These are phyloP conservation scores for Chlorella sp. DNA, from an alignment of 139 green algal species.

Conservation along the genomic window DNA sequence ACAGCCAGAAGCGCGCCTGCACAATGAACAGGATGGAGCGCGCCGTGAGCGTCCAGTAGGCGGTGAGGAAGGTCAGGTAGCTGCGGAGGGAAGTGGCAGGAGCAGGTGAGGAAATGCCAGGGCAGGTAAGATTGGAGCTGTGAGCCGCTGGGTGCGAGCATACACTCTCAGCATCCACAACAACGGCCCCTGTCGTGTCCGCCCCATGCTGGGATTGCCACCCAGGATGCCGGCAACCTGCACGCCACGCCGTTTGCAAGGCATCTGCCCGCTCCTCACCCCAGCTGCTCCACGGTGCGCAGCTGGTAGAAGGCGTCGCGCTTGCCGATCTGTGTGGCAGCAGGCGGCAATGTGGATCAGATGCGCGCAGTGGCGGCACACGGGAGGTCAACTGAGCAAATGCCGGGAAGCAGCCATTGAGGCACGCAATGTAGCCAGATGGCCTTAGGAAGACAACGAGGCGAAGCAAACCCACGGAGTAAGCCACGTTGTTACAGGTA, in stretches of 20 bases:
- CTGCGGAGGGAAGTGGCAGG: background rate
- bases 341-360: no score
- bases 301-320: slow-evolving; percentile 87
- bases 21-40: slow-evolving; percentile 62
- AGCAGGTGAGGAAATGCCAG: background rate
- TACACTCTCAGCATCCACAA: background rate
- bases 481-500: no score
- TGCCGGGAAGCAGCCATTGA: no score
- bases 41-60: slow-evolving; percentile 37
- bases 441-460: no score
- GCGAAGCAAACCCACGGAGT: no score
- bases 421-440: no score
- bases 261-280: background rate
- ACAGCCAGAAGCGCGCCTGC: slow-evolving; percentile 33
- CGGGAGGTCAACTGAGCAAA: no score
- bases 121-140: no score
- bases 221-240: background rate
- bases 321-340: slow-evolving; percentile 63
- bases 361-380: no score
- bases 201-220: background rate
- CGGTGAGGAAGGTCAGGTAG: slow-evolving; percentile 39
- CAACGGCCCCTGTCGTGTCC: background rate
- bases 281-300: slow-evolving; percentile 83
- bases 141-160: no score
- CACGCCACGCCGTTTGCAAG: background rate